phyloP scores from a whole-genome alignment of 768 basidiomycete species.

The Rossbeevera mucosa region DNA sequence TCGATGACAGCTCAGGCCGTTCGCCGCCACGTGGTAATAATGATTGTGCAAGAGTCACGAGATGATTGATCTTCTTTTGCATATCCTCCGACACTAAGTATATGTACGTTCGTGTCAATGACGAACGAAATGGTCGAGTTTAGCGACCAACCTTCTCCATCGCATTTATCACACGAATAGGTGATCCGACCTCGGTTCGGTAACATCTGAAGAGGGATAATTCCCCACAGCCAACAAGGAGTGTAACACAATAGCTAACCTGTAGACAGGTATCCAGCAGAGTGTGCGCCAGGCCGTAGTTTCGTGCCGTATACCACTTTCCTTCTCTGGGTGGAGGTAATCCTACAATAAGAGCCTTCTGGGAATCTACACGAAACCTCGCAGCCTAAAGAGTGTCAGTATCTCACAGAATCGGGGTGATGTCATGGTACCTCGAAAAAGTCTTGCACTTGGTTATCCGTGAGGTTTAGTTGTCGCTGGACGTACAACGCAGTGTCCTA shows the following conservation, averaged over 20 bases:
- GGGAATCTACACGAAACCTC: conserved; percentile 38
- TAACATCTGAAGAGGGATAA: conserved; percentile 33
- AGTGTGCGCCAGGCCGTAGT: conserved; percentile 42
- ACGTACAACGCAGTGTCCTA: conserved; percentile 44
- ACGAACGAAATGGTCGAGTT: not conserved
- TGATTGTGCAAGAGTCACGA: conserved; percentile 35
- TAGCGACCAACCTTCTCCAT: conserved; percentile 20
- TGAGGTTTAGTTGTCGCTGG: conserved; percentile 38
- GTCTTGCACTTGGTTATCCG: conserved; percentile 40
- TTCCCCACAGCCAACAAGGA: not conserved
- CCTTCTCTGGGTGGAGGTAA: conserved; percentile 38
- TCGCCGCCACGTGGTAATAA: conserved; percentile 37
- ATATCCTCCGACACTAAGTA: conserved; percentile 33
- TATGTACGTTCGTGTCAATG: conserved; percentile 3
- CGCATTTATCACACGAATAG: conserved; percentile 21
- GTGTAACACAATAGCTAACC: conserved; percentile 19
- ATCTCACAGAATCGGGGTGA: not conserved
- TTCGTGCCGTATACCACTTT: conserved; percentile 35
- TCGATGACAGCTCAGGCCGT: conserved; percentile 27
- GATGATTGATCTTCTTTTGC: conserved; percentile 38
- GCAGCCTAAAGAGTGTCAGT: conserved; percentile 29
- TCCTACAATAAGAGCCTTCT: conserved; percentile 40
- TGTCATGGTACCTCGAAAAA: conserved; percentile 38
- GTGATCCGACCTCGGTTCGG: conserved; percentile 36
- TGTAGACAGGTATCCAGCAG: conserved; percentile 34